Percentiles rank a stretch among this genome's conserved stretches.
Conservation (phyloP, 2,329 filamentous ascomycete species). For the Talaromyces marneffei region DNA sequence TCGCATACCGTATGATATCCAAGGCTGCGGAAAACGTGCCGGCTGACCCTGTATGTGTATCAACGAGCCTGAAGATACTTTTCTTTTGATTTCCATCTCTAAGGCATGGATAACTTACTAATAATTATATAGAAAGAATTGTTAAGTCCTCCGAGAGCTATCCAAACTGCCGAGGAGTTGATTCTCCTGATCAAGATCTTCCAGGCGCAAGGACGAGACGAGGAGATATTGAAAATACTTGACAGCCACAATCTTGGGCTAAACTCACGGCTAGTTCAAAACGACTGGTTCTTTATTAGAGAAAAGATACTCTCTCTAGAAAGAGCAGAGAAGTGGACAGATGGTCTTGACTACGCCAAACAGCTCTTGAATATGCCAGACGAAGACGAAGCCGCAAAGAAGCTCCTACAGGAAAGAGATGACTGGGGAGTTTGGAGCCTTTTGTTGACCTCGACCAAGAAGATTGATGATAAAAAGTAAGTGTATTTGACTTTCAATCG, state of each 20-base stretch:
- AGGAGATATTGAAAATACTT: slow-evolving; percentile 40
- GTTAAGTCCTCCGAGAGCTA: slow-evolving; percentile 37
- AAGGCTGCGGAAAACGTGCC: slow-evolving; percentile 43
- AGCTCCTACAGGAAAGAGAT: slow-evolving; percentile 33
- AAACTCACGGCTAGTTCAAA: slow-evolving; percentile 38
- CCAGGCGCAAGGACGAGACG: slow-evolving; percentile 34
- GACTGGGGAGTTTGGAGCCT: slow-evolving; percentile 45
- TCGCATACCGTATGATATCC: slow-evolving; percentile 46
- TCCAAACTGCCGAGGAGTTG: slow-evolving; percentile 44
- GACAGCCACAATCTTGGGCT: slow-evolving; percentile 39
- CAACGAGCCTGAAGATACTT: not conserved
- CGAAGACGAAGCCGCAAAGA: slow-evolving; percentile 23
- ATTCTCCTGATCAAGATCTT: slow-evolving; percentile 41
- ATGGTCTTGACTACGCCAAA: slow-evolving; percentile 33
- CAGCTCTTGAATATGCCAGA: slow-evolving; percentile 32
- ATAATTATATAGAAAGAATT: slow-evolving; percentile 34
- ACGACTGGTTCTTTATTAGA: slow-evolving; percentile 39
- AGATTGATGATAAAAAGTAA: slow-evolving; percentile 30
- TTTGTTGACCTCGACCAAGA: slow-evolving; percentile 31
- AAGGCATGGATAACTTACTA: not conserved
- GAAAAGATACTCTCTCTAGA: slow-evolving; percentile 36
- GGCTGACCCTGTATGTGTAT: slow-evolving; percentile 36
- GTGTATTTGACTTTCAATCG: slow-evolving; percentile 10
- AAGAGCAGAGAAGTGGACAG: slow-evolving; percentile 34
- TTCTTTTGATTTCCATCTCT: not conserved